These are phyloP conservation scores for Ustilago crameri DNA, from an alignment of 1,284 basidiomycete genomes.

Conservation along the genomic window DNA sequence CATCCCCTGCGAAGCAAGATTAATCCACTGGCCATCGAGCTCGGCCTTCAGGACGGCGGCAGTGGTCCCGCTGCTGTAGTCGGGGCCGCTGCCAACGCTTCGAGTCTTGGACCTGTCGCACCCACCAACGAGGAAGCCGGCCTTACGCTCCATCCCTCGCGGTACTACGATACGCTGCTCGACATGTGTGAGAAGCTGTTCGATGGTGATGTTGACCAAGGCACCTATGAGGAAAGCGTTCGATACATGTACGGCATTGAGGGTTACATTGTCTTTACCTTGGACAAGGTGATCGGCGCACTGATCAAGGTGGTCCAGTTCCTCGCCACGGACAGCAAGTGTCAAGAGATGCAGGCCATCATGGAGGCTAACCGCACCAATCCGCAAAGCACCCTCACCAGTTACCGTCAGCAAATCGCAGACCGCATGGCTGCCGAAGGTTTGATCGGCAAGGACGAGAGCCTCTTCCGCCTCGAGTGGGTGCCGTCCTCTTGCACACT, in stretches of 20 bases:
- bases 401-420: slow-evolving; percentile 85
- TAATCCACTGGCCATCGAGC: slow-evolving; percentile 73
- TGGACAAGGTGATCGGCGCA: slow-evolving; percentile 86
- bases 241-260: slow-evolving; percentile 95
- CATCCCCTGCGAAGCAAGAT: slow-evolving; percentile 68
- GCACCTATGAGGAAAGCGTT: slow-evolving; percentile 92
- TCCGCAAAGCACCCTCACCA: slow-evolving; percentile 65
- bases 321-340: slow-evolving; percentile 81
- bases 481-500: slow-evolving; percentile 76
- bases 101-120: slow-evolving; percentile 37
- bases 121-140: slow-evolving; percentile 61
- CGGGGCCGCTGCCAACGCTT: slow-evolving; percentile 44
- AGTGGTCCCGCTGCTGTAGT: slow-evolving; percentile 69
- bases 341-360: slow-evolving; percentile 83
- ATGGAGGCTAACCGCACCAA: slow-evolving; percentile 72
- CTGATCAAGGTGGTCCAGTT: slow-evolving; percentile 73
- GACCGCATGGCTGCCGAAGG: slow-evolving; percentile 84
- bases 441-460: slow-evolving; percentile 86
- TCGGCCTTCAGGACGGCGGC: slow-evolving; percentile 74
- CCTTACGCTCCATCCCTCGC: slow-evolving; percentile 69
- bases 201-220: slow-evolving; percentile 88
- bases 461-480: slow-evolving; percentile 91
- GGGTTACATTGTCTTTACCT: slow-evolving; percentile 89
- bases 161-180: slow-evolving; percentile 85
- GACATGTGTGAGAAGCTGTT: slow-evolving; percentile 94